Percentiles rank a stretch among this genome's conserved stretches.
Evolutionary conservation across 805 yeast species (phyloP).

Genomic region (Yarrowia porcina): DNA sequence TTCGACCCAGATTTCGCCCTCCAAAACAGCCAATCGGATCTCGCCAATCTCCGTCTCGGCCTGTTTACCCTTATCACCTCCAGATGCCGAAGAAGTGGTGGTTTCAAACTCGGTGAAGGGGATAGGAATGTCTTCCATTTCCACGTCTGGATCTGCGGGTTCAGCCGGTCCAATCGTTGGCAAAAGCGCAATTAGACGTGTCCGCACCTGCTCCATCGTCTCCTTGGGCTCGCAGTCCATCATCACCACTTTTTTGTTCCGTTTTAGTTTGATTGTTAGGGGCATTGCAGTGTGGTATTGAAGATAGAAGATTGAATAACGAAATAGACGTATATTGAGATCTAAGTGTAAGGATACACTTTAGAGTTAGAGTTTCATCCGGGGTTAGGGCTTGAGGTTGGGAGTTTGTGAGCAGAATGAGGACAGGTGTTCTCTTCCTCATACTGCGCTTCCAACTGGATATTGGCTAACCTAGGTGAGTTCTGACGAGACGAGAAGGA

Average conservation of each 20-base stretch:
- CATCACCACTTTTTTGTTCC: slow-evolving; percentile 1
- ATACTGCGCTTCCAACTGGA: no score
- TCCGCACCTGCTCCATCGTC: background rate
- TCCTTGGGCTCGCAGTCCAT: background rate
- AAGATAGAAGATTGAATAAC: background rate
- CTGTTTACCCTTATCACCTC: background rate
- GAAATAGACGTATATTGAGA: no score
- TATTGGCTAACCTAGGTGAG: no score
- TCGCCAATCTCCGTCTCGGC: slow-evolving; percentile 4
- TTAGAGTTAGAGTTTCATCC: no score
- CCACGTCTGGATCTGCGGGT: background rate
- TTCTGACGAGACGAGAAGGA: no score
- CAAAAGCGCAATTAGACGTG: background rate
- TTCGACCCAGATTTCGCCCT: slow-evolving; percentile 11
- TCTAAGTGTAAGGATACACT: no score
- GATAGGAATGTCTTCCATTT: background rate
- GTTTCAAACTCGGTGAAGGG: slow-evolving; percentile 14
- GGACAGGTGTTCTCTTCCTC: no score
- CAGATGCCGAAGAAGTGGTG: background rate
- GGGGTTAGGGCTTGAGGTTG: no score
- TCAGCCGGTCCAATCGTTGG: background rate
- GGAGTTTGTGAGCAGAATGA: no score
- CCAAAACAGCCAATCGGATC: background rate
- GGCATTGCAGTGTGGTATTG: no score
- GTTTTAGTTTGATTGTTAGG: background rate